Conservation (phyloP, 257 asterid genomes). For the Lithospermum erythrorhizon region DNA sequence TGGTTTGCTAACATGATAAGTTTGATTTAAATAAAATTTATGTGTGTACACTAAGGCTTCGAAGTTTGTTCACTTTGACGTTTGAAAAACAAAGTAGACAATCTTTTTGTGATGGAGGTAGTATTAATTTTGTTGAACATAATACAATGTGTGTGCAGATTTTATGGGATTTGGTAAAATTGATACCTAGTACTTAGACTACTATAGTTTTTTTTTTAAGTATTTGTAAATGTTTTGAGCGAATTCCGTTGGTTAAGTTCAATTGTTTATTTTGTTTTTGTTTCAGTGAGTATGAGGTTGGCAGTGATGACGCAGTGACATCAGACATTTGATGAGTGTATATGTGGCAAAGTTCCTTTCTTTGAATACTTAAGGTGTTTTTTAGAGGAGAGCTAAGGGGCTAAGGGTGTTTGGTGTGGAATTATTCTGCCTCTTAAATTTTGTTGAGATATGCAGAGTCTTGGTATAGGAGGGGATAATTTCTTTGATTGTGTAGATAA, state of each 20-base stretch:
- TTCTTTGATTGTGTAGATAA: constrained; percentile 55
- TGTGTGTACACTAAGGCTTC: too few relatives aligned
- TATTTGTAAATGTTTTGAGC: neutral
- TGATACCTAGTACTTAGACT: constrained; percentile 17
- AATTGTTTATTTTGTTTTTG: constrained; percentile 13
- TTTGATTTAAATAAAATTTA: too few relatives aligned
- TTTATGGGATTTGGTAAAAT: constrained; percentile 16
- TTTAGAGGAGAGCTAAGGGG: constrained; percentile 4
- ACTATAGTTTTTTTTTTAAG: neutral
- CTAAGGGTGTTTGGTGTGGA: constrained; percentile 25
- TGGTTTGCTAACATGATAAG: too few relatives aligned
- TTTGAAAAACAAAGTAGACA: too few relatives aligned
- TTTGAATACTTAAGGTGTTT: constrained; percentile 9
- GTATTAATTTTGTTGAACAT: constrained; percentile 13
- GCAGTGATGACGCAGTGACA: constrained; percentile 16
- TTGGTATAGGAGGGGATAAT: constrained; percentile 38
- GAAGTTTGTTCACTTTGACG: too few relatives aligned
- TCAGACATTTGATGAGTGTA: constrained; percentile 6
- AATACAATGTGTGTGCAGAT: constrained; percentile 13
- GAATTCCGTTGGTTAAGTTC: constrained; percentile 14
- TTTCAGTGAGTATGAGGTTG: constrained; percentile 30
- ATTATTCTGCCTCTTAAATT: constrained; percentile 8
- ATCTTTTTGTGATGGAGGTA: too few relatives aligned
- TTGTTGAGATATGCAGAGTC: constrained; percentile 35
- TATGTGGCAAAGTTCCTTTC: constrained; percentile 13